These are phyloP conservation scores for Penicillium samsonianum DNA, from an alignment of 495 filamentous ascomycete genomes.

Conservation along the genomic window DNA sequence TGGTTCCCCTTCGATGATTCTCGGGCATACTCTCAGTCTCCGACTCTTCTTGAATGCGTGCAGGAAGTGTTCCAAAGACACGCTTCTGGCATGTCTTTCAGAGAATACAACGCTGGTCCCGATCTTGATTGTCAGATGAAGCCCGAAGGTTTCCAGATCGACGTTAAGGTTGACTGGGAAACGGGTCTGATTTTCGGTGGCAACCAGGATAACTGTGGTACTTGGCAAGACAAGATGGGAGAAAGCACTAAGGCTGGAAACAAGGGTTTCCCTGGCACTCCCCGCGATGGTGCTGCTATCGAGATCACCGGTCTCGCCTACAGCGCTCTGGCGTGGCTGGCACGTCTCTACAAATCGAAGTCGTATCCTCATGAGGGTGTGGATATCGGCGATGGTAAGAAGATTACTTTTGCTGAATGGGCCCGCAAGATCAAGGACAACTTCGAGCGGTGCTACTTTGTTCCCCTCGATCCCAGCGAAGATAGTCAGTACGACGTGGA, in stretches of 20 bases:
- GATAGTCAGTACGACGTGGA: constrained; percentile 81
- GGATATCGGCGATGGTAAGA: constrained; percentile 52
- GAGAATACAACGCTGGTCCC: constrained; percentile 91
- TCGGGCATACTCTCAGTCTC: constrained; percentile 80
- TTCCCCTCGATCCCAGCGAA: constrained; percentile 67
- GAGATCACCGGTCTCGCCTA: constrained; percentile 94
- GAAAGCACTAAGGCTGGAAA: constrained; percentile 87
- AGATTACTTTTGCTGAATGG: constrained; percentile 78
- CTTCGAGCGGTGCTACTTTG: constrained; percentile 89
- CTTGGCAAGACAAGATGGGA: constrained; percentile 99
- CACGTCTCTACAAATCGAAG: constrained; percentile 61
- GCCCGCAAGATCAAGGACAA: constrained; percentile 75
- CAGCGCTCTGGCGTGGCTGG: constrained; percentile 81
- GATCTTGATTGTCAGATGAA: constrained; percentile 91
- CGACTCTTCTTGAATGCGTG: constrained; percentile 82
- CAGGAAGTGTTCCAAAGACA: constrained; percentile 93
- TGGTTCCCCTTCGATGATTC: constrained; percentile 82
- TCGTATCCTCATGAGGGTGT: constrained; percentile 74
- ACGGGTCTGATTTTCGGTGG: constrained; percentile 94
- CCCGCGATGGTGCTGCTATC: constrained; percentile 90
- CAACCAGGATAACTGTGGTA: constrained; percentile 92
- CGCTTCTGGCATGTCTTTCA: constrained; percentile 83
- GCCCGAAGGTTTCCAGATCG: constrained; percentile 84
- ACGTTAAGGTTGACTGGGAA: constrained; percentile 88
- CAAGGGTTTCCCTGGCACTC: constrained; percentile 94